A percentile compares a stretch with the other conserved stretches of the same genome.
Conservation (phyloP, 768 basidiomycete species). For the Amanita exitialis region DNA sequence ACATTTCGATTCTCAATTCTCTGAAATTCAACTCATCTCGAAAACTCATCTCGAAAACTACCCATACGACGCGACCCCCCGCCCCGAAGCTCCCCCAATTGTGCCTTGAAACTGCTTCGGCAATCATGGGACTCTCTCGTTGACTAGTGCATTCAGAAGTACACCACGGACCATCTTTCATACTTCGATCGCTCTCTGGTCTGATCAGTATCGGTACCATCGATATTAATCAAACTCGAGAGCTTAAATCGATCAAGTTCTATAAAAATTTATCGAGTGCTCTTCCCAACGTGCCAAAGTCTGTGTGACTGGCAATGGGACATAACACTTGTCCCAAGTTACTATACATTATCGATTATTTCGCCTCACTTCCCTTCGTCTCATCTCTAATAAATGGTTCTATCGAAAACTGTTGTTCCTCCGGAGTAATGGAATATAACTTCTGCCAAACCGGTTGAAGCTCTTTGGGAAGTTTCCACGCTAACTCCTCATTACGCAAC, state of each 20-base stretch:
- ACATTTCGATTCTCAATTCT: background rate
- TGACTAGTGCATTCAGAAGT: conserved; percentile 34
- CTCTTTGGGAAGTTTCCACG: conserved; percentile 32
- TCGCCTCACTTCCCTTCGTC: conserved; percentile 19
- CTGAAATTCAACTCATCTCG: background rate
- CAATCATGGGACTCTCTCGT: conserved; percentile 34
- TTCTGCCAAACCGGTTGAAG: conserved; percentile 26
- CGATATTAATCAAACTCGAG: background rate
- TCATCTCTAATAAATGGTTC: conserved; percentile 32
- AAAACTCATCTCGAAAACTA: background rate
- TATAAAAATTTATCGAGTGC: too few relatives aligned
- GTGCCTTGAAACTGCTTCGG: conserved; percentile 25
- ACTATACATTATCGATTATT: background rate
- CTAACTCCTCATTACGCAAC: conserved; percentile 35
- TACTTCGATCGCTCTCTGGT: conserved; percentile 33
- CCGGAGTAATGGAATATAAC: conserved; percentile 27
- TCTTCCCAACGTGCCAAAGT: too few relatives aligned
- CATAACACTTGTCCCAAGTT: too few relatives aligned
- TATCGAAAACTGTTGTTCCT: conserved; percentile 33
- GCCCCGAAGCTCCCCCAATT: background rate
- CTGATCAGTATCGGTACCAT: conserved; percentile 5
- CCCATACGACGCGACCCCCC: background rate
- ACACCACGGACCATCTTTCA: conserved; percentile 51
- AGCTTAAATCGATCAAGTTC: background rate
- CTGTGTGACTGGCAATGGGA: too few relatives aligned